phyloP scores from a whole-genome alignment of 352 stramenopile species.

The Phytophthora brassicae region DNA sequence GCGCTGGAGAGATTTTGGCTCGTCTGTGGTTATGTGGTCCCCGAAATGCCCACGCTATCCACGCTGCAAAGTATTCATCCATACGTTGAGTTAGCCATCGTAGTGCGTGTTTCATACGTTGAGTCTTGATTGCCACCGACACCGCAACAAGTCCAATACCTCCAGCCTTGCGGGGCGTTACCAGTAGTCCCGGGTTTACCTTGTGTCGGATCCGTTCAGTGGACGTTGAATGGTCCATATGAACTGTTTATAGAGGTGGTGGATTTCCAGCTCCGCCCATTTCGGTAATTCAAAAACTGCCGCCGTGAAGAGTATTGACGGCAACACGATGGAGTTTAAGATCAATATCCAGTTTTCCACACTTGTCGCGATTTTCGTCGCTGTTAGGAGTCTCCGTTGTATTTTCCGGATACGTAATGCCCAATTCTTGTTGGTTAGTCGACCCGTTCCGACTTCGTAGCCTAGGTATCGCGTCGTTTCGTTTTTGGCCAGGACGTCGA shows the following conservation, averaged over 20 bases:
- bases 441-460: constrained; percentile 1
- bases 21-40: background rate
- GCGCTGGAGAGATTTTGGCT: background rate
- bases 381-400: background rate
- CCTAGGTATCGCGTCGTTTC: constrained; percentile 2
- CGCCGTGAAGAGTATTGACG: constrained; percentile 1
- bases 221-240: no score
- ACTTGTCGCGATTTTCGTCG: background rate
- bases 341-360: background rate
- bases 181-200: no score
- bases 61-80: background rate
- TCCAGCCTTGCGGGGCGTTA: no score
- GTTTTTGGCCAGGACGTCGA: background rate
- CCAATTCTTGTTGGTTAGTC: no score
- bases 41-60: background rate
- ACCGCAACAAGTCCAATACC: background rate
- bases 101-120: background rate
- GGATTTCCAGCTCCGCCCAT: no score
- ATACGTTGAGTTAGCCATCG: background rate
- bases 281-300: no score
- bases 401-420: background rate
- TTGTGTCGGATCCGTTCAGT: no score
- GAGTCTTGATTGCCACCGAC: background rate
- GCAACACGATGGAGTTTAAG: background rate
- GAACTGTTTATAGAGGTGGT: no score